phyloP scores from a whole-genome alignment of 2,329 filamentous ascomycete genomes.

The Elsinoe perseae region DNA sequence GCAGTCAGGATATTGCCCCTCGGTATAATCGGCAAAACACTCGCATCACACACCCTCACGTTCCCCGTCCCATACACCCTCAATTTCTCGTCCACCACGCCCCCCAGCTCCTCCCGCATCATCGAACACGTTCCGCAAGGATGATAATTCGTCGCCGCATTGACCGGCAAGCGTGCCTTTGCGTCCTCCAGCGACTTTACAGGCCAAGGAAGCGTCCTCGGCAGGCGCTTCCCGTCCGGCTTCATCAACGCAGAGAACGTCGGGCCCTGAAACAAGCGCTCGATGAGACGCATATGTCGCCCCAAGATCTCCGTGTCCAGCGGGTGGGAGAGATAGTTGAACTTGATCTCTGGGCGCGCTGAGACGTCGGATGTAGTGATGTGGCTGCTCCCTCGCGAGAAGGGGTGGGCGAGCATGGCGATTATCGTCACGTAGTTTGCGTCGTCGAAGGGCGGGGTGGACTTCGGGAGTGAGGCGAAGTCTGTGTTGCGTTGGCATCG shows the following conservation, averaged over 20 bases:
- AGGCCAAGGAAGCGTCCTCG: conserved; percentile 12
- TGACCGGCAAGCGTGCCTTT: conserved; percentile 18
- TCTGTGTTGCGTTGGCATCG: conserved; percentile 16
- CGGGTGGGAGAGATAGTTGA: conserved; percentile 26
- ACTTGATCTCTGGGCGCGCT: conserved; percentile 23
- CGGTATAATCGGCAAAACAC: conserved; percentile 29
- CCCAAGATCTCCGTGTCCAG: conserved; percentile 27
- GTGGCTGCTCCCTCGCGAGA: conserved; percentile 25
- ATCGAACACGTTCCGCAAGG: conserved; percentile 26
- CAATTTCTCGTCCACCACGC: conserved; percentile 21
- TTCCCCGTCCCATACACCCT: conserved; percentile 22
- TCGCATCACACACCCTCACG: conserved; percentile 21
- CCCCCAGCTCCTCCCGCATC: conserved; percentile 25
- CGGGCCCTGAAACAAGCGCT: conserved; percentile 35
- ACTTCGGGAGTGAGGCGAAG: neutral
- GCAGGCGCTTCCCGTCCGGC: conserved; percentile 19
- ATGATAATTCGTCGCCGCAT: conserved; percentile 27
- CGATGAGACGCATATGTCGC: conserved; percentile 27
- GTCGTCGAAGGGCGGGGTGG: neutral
- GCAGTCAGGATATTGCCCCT: conserved; percentile 19
- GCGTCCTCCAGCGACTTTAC: conserved; percentile 20
- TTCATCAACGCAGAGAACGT: conserved; percentile 29
- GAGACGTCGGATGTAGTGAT: conserved; percentile 22
- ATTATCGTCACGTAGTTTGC: conserved; percentile 23
- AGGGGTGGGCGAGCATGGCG: conserved; percentile 24